These are phyloP conservation scores for Rubus parviflorus DNA, from an alignment of 306 rosid genomes.

Conservation along the genomic window DNA sequence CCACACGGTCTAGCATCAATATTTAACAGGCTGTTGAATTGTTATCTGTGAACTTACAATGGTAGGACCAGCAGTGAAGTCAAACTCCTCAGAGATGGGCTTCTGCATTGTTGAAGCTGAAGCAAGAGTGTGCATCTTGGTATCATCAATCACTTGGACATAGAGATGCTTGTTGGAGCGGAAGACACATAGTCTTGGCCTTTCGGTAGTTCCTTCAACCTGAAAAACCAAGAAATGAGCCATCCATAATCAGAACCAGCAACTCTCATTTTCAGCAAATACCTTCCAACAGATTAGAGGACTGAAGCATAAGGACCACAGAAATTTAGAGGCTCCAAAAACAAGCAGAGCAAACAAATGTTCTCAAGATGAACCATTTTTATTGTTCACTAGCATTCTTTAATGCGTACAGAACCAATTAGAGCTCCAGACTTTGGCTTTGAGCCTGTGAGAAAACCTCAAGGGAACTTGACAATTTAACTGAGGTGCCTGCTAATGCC, in stretches of 20 bases:
- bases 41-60: slow-evolving; percentile 52
- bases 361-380: not conserved
- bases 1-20: slow-evolving; percentile 12
- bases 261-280: slow-evolving; percentile 6
- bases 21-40: slow-evolving; percentile 1
- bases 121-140: slow-evolving; percentile 91
- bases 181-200: slow-evolving; percentile 88
- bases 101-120: slow-evolving; percentile 93
- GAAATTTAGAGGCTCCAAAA: not conserved
- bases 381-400: not conserved
- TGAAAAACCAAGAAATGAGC: slow-evolving; percentile 28
- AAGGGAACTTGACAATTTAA: not conserved
- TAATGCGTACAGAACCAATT: not conserved
- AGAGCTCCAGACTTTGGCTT: not conserved
- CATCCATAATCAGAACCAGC: slow-evolving; percentile 17
- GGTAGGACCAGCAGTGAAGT: slow-evolving; percentile 76
- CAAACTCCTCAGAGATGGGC: slow-evolving; percentile 64
- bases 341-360: not conserved
- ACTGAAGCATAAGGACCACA: not conserved
- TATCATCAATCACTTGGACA: slow-evolving; percentile 96
- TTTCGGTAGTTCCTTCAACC: slow-evolving; percentile 95
- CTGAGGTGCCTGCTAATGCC: not conserved
- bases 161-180: slow-evolving; percentile 91
- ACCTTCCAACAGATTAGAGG: not conserved
- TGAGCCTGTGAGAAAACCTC: not conserved